phyloP scores from a whole-genome alignment of 352 stramenopile species.

The Globisporangium cederbergense region DNA sequence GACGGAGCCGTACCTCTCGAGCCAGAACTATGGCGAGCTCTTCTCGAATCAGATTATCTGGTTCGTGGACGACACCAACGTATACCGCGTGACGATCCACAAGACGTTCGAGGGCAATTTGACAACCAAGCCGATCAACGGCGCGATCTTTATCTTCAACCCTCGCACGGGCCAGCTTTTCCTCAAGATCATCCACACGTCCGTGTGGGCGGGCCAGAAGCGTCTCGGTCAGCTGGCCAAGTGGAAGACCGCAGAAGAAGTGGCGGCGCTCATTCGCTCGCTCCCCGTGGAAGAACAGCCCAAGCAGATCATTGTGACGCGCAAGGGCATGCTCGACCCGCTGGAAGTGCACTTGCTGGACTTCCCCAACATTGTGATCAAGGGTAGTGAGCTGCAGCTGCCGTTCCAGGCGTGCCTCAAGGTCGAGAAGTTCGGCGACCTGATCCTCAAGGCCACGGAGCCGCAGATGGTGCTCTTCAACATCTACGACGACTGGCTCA shows the following conservation, averaged over 20 bases:
- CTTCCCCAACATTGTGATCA: slow-evolving; percentile 99
- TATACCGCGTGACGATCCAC: slow-evolving; percentile 99
- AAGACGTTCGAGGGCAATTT: slow-evolving; percentile 99
- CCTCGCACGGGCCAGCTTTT: slow-evolving; percentile 99
- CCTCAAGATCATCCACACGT: slow-evolving; percentile 99
- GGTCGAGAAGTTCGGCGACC: slow-evolving; percentile 99
- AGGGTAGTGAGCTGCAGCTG: slow-evolving; percentile 98
- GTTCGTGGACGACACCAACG: slow-evolving; percentile 99
- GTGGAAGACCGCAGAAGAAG: slow-evolving; percentile 99
- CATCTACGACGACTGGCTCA: slow-evolving; percentile 99
- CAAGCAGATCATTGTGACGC: slow-evolving; percentile 99
- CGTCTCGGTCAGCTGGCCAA: slow-evolving; percentile 98
- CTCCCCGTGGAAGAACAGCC: slow-evolving; percentile 99
- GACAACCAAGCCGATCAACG: slow-evolving; percentile 99
- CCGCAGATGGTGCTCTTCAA: slow-evolving; percentile 99
- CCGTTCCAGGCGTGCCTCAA: slow-evolving; percentile 99
- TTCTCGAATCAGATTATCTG: slow-evolving; percentile 99
- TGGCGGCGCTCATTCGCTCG: slow-evolving; percentile 98
- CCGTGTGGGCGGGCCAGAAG: slow-evolving; percentile 99
- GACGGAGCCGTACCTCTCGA: slow-evolving; percentile 99
- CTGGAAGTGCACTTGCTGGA: slow-evolving; percentile 99
- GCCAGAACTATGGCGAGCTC: slow-evolving; percentile 99
- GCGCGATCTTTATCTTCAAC: slow-evolving; percentile 99
- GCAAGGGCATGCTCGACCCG: slow-evolving; percentile 99
- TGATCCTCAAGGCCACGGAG: slow-evolving; percentile 99